These are phyloP conservation scores for Bombardia bombarda DNA, from an alignment of 495 filamentous ascomycete genomes.

Conservation along the genomic window DNA sequence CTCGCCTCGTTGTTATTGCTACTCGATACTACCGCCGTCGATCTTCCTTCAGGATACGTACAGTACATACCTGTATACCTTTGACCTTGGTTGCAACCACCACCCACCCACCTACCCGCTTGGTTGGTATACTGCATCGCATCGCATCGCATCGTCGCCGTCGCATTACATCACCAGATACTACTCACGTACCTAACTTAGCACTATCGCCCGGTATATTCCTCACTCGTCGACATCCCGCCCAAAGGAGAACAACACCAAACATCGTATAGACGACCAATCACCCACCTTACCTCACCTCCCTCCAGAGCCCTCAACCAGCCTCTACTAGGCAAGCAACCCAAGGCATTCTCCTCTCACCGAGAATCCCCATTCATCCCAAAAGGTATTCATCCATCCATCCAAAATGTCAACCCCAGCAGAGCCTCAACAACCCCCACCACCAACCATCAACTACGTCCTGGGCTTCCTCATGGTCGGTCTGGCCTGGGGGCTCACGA, in stretches of 20 bases:
- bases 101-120: not conserved
- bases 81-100: no score
- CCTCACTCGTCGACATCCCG: not conserved
- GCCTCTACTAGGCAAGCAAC: no score
- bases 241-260: not conserved
- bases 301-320: no score
- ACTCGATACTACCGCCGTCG: no score
- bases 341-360: not conserved
- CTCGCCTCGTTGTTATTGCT: no score
- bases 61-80: no score
- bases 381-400: not conserved
- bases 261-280: not conserved
- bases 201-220: no score
- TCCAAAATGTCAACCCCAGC: not conserved
- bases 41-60: no score
- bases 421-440: conserved; percentile 19
- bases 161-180: no score
- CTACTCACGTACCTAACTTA: no score
- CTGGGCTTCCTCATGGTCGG: conserved; percentile 88
- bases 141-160: not conserved
- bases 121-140: not conserved
- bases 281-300: not conserved
- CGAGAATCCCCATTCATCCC: not conserved
- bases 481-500: conserved; percentile 72
- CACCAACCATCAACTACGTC: conserved; percentile 64